Conservation (phyloP, 192 early-diverging fungal species). For the Linnemannia schmuckeri region DNA sequence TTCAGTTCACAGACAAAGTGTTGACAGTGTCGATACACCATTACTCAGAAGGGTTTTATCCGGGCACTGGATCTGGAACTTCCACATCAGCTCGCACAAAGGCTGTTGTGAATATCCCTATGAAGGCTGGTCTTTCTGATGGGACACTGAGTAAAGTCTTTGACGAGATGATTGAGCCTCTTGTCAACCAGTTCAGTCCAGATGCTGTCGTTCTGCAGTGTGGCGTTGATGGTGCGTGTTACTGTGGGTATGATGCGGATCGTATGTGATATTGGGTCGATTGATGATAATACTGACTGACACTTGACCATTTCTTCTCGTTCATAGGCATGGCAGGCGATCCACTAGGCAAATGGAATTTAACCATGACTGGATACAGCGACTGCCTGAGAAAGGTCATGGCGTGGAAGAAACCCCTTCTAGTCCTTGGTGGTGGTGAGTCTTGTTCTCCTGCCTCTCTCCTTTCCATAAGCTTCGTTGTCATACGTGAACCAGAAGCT, state of each 20-base stretch:
- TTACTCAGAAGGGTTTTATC: constrained; percentile 85
- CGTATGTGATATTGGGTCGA: not conserved
- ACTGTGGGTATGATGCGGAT: not conserved
- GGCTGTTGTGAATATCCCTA: constrained; percentile 78
- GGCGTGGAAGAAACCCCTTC: constrained; percentile 47
- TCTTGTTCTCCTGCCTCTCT: not conserved
- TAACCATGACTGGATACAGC: constrained; percentile 39
- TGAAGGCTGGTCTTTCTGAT: constrained; percentile 78
- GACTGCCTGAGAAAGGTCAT: constrained; percentile 52
- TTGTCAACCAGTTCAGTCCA: constrained; percentile 72
- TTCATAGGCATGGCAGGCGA: constrained; percentile 53
- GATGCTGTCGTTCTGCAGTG: constrained; percentile 86
- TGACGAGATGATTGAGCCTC: constrained; percentile 64
- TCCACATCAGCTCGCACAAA: constrained; percentile 16
- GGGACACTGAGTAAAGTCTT: constrained; percentile 74
- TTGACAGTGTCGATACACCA: constrained; percentile 92
- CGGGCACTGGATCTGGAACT: constrained; percentile 55
- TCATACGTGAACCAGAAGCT: constrained; percentile 24
- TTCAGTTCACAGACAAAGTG: constrained; percentile 83
- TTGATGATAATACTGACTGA: not conserved
- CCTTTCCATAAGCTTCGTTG: constrained; percentile 58
- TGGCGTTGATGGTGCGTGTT: constrained; percentile 64
- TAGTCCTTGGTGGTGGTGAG: constrained; percentile 58
- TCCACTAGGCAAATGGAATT: constrained; percentile 58
- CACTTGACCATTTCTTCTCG: not conserved